A percentile compares a stretch with the other conserved stretches of the same genome.
Conservation (phyloP, 805 yeast genomes). For the Barnettozyma californica region DNA sequence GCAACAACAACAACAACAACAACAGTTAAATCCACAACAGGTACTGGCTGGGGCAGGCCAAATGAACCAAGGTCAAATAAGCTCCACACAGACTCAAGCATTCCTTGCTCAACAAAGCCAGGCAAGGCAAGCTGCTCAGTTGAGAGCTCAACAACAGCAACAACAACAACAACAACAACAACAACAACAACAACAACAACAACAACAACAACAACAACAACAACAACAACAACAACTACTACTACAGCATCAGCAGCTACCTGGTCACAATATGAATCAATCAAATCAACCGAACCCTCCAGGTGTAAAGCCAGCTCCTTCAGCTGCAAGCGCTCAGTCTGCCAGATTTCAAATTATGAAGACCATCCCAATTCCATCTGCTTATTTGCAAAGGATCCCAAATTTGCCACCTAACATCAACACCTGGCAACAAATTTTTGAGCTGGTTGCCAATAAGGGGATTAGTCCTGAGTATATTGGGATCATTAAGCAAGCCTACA, state of each 20-base stretch:
- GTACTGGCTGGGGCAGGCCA: neutral
- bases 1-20: conserved; percentile 30
- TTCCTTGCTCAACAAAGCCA: conserved; percentile 46
- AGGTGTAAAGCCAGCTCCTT: neutral
- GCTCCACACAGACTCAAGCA: conserved; percentile 26
- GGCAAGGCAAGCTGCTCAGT: conserved; percentile 41
- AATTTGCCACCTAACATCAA: conserved; percentile 71
- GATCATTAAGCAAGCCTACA: conserved; percentile 60
- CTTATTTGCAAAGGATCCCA: conserved; percentile 61
- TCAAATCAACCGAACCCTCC: conserved; percentile 6
- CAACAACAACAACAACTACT: conserved; percentile 8
- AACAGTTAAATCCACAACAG: conserved; percentile 7
- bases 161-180: conserved; percentile 6
- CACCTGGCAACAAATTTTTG: conserved; percentile 78
- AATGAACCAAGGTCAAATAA: conserved; percentile 5
- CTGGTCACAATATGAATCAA: conserved; percentile 6
- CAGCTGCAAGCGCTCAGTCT: conserved; percentile 2
- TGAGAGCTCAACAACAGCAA: conserved; percentile 23
- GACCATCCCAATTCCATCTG: conserved; percentile 67
- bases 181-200: conserved; percentile 15
- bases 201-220: conserved; percentile 15
- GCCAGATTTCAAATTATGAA: conserved; percentile 38
- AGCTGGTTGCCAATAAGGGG: conserved; percentile 51
- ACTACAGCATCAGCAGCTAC: conserved; percentile 17
- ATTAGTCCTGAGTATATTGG: conserved; percentile 55